Conservation (phyloP, 352 stramenopile genomes). For the Achlya hypogyna region DNA sequence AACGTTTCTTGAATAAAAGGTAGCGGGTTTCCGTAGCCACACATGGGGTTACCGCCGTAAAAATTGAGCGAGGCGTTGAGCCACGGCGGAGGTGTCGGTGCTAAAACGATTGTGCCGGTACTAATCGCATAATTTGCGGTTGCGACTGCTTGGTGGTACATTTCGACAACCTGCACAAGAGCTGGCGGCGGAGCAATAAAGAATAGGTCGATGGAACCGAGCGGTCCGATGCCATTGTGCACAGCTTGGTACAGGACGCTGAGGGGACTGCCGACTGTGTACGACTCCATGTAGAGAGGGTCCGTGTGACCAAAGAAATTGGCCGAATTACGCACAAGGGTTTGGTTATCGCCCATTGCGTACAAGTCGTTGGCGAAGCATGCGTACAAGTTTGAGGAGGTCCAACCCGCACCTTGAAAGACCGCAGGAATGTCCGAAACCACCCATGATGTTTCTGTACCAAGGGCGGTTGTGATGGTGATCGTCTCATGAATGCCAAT, state of each 20-base stretch:
- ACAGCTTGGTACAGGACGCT: background rate
- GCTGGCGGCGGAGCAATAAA: too few relatives aligned
- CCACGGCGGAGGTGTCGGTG: background rate
- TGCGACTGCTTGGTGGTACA: too few relatives aligned
- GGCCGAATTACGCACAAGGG: background rate
- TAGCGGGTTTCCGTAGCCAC: background rate
- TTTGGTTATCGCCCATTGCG: background rate
- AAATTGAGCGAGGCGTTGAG: background rate
- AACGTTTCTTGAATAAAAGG: conserved; percentile 3
- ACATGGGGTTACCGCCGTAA: conserved; percentile 17
- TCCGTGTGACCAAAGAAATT: background rate
- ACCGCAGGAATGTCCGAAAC: background rate
- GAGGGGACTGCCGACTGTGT: background rate
- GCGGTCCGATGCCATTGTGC: background rate
- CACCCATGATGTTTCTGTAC: background rate
- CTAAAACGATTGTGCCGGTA: too few relatives aligned
- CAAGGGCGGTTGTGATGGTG: conserved; percentile 1
- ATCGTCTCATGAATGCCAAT: conserved; percentile 9
- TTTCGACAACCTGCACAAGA: too few relatives aligned
- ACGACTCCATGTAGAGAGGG: background rate
- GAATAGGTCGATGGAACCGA: background rate
- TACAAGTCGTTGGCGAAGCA: background rate
- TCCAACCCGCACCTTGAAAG: background rate
- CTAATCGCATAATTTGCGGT: too few relatives aligned
- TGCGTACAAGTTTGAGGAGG: background rate